These are phyloP conservation scores for Clonostachys byssicola DNA, from an alignment of 2,329 filamentous ascomycete genomes.

Conservation along the genomic window DNA sequence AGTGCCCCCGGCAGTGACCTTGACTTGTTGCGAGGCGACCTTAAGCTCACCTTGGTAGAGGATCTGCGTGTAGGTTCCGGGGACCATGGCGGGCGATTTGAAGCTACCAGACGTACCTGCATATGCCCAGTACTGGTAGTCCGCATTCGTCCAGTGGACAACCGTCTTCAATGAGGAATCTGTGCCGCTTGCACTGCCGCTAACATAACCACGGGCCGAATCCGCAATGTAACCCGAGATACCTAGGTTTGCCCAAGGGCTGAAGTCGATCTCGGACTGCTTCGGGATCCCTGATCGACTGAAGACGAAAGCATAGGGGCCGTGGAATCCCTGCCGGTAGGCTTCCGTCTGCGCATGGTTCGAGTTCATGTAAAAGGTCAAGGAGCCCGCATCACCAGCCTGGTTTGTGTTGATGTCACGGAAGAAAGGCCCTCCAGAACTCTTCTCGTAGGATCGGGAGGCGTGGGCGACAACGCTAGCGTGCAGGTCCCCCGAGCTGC, in stretches of 20 bases:
- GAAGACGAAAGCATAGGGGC: constrained; percentile 61
- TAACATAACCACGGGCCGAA: constrained; percentile 52
- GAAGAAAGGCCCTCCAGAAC: constrained; percentile 64
- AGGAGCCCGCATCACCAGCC: constrained; percentile 47
- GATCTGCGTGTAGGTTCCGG: constrained; percentile 65
- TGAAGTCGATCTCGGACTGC: constrained; percentile 41
- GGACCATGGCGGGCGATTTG: constrained; percentile 62
- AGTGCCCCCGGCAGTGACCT: constrained; percentile 42
- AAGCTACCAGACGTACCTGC: constrained; percentile 50
- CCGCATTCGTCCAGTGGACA: constrained; percentile 61
- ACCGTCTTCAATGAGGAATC: constrained; percentile 43
- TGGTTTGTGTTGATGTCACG: constrained; percentile 65
- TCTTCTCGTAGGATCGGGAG: constrained; percentile 16
- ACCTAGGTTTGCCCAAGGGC: constrained; percentile 55
- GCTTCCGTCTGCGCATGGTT: constrained; percentile 59
- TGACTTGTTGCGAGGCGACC: constrained; percentile 43
- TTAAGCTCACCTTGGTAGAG: constrained; percentile 57
- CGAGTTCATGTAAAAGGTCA: constrained; percentile 69
- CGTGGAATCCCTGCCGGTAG: constrained; percentile 59
- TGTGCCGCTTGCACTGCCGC: constrained; percentile 56
- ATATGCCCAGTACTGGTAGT: constrained; percentile 62
- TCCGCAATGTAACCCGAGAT: constrained; percentile 54
- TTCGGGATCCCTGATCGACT: constrained; percentile 51
- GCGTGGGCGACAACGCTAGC: no score
- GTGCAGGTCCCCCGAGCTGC: no score